These are phyloP conservation scores for Vigna unguiculata DNA, from an alignment of 306 rosid species.

Conservation along the genomic window DNA sequence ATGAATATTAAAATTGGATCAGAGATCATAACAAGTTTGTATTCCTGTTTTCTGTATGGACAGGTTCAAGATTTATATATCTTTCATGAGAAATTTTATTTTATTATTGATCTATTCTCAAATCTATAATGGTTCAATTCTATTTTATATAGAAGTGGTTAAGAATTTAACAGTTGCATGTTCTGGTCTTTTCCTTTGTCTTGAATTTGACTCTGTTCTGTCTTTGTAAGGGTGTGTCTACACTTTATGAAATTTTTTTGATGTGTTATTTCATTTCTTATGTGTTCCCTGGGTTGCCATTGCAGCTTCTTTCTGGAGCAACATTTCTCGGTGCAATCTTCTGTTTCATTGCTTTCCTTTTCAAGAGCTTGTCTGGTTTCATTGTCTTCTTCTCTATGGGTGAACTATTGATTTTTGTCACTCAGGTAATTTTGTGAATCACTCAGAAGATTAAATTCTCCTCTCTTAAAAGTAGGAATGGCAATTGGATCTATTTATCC, in stretches of 20 bases:
- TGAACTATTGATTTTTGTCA: constrained; percentile 85
- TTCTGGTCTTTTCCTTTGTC: constrained; percentile 25
- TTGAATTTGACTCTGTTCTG: constrained; percentile 25
- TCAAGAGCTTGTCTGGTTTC: constrained; percentile 68
- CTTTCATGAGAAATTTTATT: constrained; percentile 11
- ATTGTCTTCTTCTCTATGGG: constrained; percentile 74
- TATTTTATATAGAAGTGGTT: neutral
- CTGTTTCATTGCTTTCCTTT: constrained; percentile 83
- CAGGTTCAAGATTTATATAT: constrained; percentile 3
- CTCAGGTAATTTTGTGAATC: constrained; percentile 66
- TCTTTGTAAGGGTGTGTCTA: neutral
- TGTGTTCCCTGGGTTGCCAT: constrained; percentile 40
- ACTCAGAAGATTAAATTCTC: constrained; percentile 22
- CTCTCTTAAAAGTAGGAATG: constrained; percentile 11
- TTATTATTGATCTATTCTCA: constrained; percentile 24
- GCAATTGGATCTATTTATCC: neutral
- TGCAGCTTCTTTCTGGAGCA: constrained; percentile 87
- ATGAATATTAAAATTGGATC: constrained; percentile 6
- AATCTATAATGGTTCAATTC: neutral
- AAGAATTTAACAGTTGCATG: constrained; percentile 13
- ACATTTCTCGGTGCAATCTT: constrained; percentile 84
- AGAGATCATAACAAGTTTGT: neutral
- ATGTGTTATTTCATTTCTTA: constrained; percentile 33
- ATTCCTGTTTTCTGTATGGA: neutral
- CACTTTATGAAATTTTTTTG: constrained; percentile 24